Percentiles rank a stretch among this genome's conserved stretches.
Conservation (phyloP, 257 asterid genomes). For the Solanum pennellii region DNA sequence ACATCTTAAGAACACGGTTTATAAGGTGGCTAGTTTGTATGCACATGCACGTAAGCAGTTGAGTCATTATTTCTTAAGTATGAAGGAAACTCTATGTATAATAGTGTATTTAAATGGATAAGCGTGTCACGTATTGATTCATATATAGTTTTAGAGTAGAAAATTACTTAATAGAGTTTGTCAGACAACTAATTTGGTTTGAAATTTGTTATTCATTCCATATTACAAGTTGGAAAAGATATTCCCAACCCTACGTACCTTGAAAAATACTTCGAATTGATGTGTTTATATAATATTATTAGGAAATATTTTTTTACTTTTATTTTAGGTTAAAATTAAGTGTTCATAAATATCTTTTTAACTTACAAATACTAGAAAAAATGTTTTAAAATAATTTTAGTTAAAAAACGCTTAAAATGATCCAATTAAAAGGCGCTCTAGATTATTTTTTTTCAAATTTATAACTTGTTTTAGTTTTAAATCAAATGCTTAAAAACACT, state of each 20-base stretch:
- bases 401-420: too few relatives aligned
- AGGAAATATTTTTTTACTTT: not conserved
- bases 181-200: not conserved
- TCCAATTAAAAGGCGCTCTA: too few relatives aligned
- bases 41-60: not conserved
- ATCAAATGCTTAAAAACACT: too few relatives aligned
- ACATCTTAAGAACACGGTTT: not conserved
- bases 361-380: too few relatives aligned
- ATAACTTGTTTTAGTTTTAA: too few relatives aligned
- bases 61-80: not conserved
- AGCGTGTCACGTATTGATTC: not conserved
- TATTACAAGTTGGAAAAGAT: too few relatives aligned
- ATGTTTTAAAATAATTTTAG: too few relatives aligned
- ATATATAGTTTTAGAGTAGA: not conserved
- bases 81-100: not conserved
- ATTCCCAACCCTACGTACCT: too few relatives aligned
- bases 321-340: too few relatives aligned
- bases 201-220: not conserved
- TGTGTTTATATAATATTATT: not conserved
- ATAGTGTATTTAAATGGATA: not conserved
- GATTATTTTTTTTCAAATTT: too few relatives aligned
- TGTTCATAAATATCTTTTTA: too few relatives aligned
- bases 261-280: not conserved
- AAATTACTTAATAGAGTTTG: not conserved
- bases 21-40: not conserved